A percentile compares a stretch with the other conserved stretches of the same genome.
Evolutionary conservation across 306 rosid species (phyloP).

Genomic region (Cucumis sativus): DNA sequence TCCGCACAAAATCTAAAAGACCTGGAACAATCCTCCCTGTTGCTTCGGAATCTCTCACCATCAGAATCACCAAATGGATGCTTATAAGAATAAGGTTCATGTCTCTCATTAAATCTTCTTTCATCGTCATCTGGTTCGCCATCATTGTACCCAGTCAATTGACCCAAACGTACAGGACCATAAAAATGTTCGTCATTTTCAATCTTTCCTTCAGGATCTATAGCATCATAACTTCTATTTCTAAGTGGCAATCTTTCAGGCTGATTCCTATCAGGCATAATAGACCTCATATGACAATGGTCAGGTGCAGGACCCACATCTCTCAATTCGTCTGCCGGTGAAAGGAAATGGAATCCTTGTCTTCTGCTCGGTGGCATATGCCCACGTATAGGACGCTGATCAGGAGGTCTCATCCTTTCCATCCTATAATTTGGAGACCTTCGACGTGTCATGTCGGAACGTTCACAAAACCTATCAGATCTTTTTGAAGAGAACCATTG

Average conservation of each 20-base stretch:
- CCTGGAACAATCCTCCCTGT: conserved; percentile 53
- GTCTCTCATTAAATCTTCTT: conserved; percentile 67
- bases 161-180: conserved; percentile 50
- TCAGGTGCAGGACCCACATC: conserved; percentile 61
- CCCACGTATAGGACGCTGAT: conserved; percentile 45
- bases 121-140: conserved; percentile 61
- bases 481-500: conserved; percentile 61
- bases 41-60: conserved; percentile 53
- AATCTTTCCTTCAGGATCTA: conserved; percentile 49
- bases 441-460: conserved; percentile 43
- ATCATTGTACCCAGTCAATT: conserved; percentile 34
- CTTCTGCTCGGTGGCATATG: conserved; percentile 46
- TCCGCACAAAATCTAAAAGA: conserved; percentile 62
- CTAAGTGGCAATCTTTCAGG: conserved; percentile 43
- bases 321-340: conserved; percentile 55
- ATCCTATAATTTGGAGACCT: conserved; percentile 61
- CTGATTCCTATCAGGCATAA: conserved; percentile 43
- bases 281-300: conserved; percentile 56
- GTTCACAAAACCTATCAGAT: conserved; percentile 68
- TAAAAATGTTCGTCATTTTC: conserved; percentile 54
- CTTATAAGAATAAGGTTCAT: conserved; percentile 46
- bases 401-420: conserved; percentile 79
- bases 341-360: conserved; percentile 47
- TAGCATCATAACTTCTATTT: conserved; percentile 53
- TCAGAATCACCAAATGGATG: conserved; percentile 41